Conservation (phyloP, 148 eudicot species). For the Polygonum aviculare region DNA sequence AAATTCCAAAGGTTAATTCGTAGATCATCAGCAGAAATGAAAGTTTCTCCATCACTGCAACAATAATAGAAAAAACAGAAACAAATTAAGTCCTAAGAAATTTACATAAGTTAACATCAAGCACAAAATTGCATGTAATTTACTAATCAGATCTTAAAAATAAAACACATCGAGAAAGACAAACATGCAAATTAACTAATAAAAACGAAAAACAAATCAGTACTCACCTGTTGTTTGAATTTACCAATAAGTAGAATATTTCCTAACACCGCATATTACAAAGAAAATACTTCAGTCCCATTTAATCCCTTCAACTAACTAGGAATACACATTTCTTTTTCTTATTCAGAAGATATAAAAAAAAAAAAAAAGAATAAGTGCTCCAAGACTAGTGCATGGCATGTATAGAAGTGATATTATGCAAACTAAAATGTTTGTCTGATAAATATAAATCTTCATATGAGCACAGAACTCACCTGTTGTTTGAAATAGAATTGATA, state of each 20-base stretch:
- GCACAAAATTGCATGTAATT: not conserved
- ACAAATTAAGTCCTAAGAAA: not conserved
- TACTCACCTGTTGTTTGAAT: no score
- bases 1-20: constrained; percentile 82
- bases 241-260: not conserved
- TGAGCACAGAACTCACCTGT: constrained; percentile 34
- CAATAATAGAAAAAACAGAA: not conserved
- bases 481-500: constrained; percentile 72
- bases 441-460: not conserved
- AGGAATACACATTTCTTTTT: not conserved
- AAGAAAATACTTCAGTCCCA: not conserved
- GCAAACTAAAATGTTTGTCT: not conserved
- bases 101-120: not conserved
- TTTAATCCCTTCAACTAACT: not conserved
- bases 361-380: not conserved
- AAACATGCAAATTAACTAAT: not conserved
- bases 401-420: not conserved
- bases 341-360: not conserved
- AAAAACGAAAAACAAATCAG: not conserved
- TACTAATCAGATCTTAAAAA: not conserved
- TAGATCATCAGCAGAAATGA: constrained; percentile 83
- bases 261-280: not conserved
- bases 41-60: constrained; percentile 77
- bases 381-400: not conserved
- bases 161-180: not conserved